Base-by-base conservation (phyloP, 2,329 filamentous ascomycete species). In the Diaporthe caulivora region DNA sequence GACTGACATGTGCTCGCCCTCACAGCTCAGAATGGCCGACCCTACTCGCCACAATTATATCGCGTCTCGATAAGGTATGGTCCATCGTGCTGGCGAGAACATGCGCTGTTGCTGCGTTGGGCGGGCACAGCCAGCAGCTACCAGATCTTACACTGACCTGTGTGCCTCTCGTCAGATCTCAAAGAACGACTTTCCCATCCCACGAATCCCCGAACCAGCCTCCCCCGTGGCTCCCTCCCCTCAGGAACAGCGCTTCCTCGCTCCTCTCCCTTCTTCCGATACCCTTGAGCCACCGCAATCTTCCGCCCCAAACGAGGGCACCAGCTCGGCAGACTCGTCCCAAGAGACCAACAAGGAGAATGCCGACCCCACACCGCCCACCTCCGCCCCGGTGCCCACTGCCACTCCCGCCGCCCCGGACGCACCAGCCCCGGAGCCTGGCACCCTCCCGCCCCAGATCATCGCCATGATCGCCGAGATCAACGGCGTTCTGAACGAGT, bases 141-240 rank as follows among this genome's bases (percentile, higher is more conserved):
- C 26, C 21, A 1, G 21, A 10, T 10, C 31, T 53, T 29, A 26
- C 54, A 68, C 74, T 75, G 47, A 75, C 67, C 69, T 15, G n/a
- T n/a, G n/a, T n/a, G 54, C 40, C 44, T 47, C 51, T 4, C 57
- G 47, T 31, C 60, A 97, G 94, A 96, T 95, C 77, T 90, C 93
- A 53, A 89, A 90, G 81, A 87, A 91, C 80, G 92, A 92, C 69
- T 98, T 97, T 78, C 91, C 93, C 54, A 92, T 93, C 77, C 93
- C 93, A 70, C 83, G 90, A 69, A 87, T 88, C 44, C 83, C 85
- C 21, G 83, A 84, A 17, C 83, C 83, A 31, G 82, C 83, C 74
- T 79, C 84, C 77, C 80, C 84, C 71, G 80, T 84, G 74, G 79
- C 80, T 77, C 80, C 84, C 71, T 80, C 84, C 74, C 79, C 80